phyloP scores from a whole-genome alignment of 495 filamentous ascomycete species.

The Durotheca rogersii region DNA sequence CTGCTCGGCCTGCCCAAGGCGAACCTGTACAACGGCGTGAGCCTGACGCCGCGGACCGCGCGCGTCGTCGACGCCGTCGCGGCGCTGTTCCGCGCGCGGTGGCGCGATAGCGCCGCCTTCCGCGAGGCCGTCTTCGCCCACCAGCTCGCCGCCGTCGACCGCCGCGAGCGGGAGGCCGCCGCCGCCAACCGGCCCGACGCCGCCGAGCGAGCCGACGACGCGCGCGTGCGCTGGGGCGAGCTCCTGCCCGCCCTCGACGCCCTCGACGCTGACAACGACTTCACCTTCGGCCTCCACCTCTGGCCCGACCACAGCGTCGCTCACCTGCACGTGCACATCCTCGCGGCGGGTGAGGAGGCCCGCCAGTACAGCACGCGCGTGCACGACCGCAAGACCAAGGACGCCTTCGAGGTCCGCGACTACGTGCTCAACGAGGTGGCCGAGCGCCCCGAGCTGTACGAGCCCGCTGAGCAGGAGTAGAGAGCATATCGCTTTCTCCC shows the following conservation, averaged over 20 bases:
- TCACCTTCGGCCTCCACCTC: constrained; percentile 36
- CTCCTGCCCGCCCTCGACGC: background rate
- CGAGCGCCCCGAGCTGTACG: too few relatives aligned
- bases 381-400: constrained; percentile 38
- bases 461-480: too few relatives aligned
- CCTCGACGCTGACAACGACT: constrained; percentile 27
- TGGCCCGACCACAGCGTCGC: constrained; percentile 32
- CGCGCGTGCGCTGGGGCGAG: constrained; percentile 1
- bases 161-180: too few relatives aligned
- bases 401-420: constrained; percentile 20
- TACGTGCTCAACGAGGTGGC: too few relatives aligned
- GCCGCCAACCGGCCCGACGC: too few relatives aligned
- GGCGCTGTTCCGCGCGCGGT: constrained; percentile 27
- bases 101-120: constrained; percentile 12
- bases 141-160: too few relatives aligned
- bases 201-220: too few relatives aligned
- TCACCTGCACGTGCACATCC: constrained; percentile 40
- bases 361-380: constrained; percentile 22
- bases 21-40: constrained; percentile 38
- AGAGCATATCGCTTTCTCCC: too few relatives aligned
- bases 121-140: constrained; percentile 6
- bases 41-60: constrained; percentile 19
- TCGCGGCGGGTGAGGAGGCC: constrained; percentile 17
- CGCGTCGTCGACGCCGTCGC: constrained; percentile 32
- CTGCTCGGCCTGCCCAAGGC: constrained; percentile 34